A percentile compares a stretch with the other conserved stretches of the same genome.
These are phyloP conservation scores for Choiromyces venosus DNA, from an alignment of 495 filamentous ascomycete genomes.

Conservation along the genomic window DNA sequence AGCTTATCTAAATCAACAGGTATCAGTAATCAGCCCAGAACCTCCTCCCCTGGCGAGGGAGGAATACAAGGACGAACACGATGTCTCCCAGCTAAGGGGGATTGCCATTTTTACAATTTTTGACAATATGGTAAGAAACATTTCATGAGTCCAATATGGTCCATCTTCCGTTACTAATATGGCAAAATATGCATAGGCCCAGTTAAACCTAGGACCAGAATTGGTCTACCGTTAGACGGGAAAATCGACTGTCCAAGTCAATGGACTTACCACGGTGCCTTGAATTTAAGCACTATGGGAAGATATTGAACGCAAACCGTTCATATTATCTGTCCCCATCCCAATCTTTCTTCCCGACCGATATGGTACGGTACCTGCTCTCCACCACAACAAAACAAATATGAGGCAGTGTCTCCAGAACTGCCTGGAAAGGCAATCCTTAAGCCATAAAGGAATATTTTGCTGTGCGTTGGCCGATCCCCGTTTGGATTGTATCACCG, in stretches of 20 bases:
- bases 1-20: conserved; percentile 43
- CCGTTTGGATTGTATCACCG: conserved; percentile 68
- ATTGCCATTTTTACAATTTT: conserved; percentile 86
- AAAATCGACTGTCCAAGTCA: conserved; percentile 76
- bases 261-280: conserved; percentile 97
- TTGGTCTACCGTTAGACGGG: conserved; percentile 76
- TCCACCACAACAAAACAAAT: conserved; percentile 80
- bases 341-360: conserved; percentile 93
- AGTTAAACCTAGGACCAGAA: conserved; percentile 95
- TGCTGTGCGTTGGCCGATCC: conserved; percentile 77
- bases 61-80: conserved; percentile 58
- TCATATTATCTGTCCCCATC: conserved; percentile 91
- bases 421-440: conserved; percentile 73
- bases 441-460: conserved; percentile 97
- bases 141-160: not conserved
- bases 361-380: conserved; percentile 90
- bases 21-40: conserved; percentile 77
- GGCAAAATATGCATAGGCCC: conserved; percentile 49
- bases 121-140: conserved; percentile 71
- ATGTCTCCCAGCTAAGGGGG: conserved; percentile 64
- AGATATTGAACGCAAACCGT: conserved; percentile 93
- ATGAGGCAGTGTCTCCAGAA: conserved; percentile 66
- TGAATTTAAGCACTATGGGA: conserved; percentile 95
- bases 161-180: not conserved
- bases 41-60: conserved; percentile 89